Evolutionary conservation across 2,329 filamentous ascomycete species (phyloP), one percentile per base, ranked within the genome.

Genomic region (Sphaerulina vaccinii): DNA sequence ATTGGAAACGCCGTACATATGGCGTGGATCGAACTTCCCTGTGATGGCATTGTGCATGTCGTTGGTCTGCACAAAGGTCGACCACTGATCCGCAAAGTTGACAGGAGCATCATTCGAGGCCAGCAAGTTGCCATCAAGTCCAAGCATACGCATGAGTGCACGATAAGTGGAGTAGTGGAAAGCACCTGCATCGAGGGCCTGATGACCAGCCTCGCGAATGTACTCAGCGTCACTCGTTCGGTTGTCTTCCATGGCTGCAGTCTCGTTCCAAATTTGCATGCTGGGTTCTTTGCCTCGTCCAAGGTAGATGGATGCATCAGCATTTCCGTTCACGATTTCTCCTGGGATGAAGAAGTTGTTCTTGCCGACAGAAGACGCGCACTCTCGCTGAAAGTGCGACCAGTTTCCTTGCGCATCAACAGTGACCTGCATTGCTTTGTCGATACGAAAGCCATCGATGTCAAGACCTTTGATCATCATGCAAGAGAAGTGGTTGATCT

Each of bases 131-230:
- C 81, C 81, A 60, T 82, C 79, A 61, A 84, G 73, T 2, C 81
- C 82, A 7, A 85, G 69, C 53, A 84, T 83, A 16, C 82, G 73
- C 39, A 79, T 82, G 38, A 85, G 71, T n/a, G 75, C 78, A 44
- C 82, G 78, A 61, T 85, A 85, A n/a, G 80, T 73, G 1, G 80
- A 79, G 64, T 85, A 85, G 62, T 84, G 81, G 60, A 85, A 85
- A 29, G 81, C 82, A 19, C 77, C 80, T 3, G 73, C 75, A 56
- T 85, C 82, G 9, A 85, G 72, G 1, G 79, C 82, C 49, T 74
- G 73, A 44, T 79, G 68, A 2, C 75, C 78, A 29, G 73, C 59
- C 10, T 75, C 73, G 18, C 82, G 79, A 39, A 85, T 68, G 58
- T 80, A 83, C 39, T 73, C 73, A 1, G 66, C 62, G 55, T 76